Base-by-base conservation (phyloP, 257 asterid species). In the Fraxinus americana region DNA sequence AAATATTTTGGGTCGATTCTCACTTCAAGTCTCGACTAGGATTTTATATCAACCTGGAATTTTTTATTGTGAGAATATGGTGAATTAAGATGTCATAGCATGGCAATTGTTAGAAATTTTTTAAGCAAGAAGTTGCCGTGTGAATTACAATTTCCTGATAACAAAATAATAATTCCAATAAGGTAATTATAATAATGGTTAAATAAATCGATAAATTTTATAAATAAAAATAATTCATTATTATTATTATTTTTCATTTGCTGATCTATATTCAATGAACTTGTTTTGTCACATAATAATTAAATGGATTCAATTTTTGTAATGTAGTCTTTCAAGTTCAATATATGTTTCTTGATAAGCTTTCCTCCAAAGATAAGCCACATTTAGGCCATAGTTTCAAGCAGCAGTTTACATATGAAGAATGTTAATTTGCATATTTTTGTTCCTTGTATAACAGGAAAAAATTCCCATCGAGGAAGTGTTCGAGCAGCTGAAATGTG, bases 391-490 rank as follows among this genome's bases (percentile, higher is more conserved):
- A 21, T 25, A 61, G 30, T 23, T 23, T 61, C 32, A 10, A 61
- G 68, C 32, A 23, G 66, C 34, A 25, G 68, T 25, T 61, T 10
- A 8, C 34, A 61, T 61, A 10, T 21, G 23, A 25, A 9, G 14
- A 23, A 9, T 61, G 69, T 27, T 63, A 63, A 63, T 63, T 13
- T 7, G 41, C 7, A 5, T 77, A 3, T 11, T 38, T 19, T 17
- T 11, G 11, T 1, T 25, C 21, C 35, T 21, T 5, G n/a, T 72
- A 9, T 74, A 52, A 80, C 85, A 93, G 97, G 97, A 93, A 84
- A 93, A 89, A 81, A 86, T 89, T 73, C 98, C 97, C 12, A 92
- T 91, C 2, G 94, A 91, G 66, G 96, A 91, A 88, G 97, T 91
- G 65, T 90, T 90, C 73, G 87, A 83, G 88, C 98, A 90, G 89